Evolutionary conservation across 2,329 filamentous ascomycete genomes (phyloP), one percentile per base, ranked within the genome.

Genomic region (Parafenestella ontariensis): DNA sequence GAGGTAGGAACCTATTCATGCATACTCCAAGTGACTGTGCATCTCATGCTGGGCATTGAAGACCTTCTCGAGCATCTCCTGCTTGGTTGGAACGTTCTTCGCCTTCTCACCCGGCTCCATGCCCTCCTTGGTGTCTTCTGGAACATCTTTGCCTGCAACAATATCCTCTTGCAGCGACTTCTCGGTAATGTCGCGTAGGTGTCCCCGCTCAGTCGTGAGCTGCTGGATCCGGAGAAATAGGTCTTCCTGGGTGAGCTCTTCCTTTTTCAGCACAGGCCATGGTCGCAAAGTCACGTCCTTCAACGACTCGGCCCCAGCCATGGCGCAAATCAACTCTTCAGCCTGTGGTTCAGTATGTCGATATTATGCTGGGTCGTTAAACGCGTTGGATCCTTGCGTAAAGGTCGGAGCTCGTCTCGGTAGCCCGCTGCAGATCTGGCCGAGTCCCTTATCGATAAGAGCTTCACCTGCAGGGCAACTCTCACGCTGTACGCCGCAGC

Each of bases 141-240:
- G 60, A 21, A 69, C 76, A 43, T 79, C 77, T 50, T 68, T 74
- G 23, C 78, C 74, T 37, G 66, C 57, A 15, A 79, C 77, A 46
- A 95, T 87, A 67, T 95, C 88, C 31, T 88, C 84, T 45, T 83
- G 83, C 33, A 98, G 79, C 39, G 86, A 83, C 46, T 87, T 83
- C 74, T 96, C 90, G 45, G 87, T 91, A 60, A 98, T 82, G 64
- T 88, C 83, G 54, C 91, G 88, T 72, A 98, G 96, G 21, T 91
- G 90, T 13, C 91, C 91, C 56, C 90, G 88, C 68, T 96, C 88
- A 39, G 80, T 76, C 64, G 92, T 90, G 68, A 96, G 89, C 62
- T 93, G 91, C 53, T 84, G 80, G 63, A 97, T 92, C 64, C 94
- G 89, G 42, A 89, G 84, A 52, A 85, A 81, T n/a, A 97, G 40